Percentiles rank a stretch among this genome's conserved stretches.
Evolutionary conservation across 805 yeast species (phyloP).

Genomic region (Wickerhamomyces bovis): DNA sequence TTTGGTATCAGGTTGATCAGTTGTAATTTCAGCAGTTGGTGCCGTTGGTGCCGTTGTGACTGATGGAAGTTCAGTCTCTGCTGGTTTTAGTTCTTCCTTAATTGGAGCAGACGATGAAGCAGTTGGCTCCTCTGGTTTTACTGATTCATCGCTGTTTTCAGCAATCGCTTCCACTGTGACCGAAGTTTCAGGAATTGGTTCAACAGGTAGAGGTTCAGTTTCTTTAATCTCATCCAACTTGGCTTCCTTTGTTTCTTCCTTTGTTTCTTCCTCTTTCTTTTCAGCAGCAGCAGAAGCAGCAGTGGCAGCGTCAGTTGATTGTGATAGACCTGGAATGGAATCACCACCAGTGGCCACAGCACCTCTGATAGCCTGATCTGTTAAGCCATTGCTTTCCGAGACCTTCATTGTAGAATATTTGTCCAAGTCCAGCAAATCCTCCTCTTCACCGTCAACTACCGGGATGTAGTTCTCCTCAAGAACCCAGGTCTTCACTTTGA

Average conservation of each 20-base stretch:
- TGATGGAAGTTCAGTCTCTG: not conserved
- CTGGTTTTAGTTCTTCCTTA: not conserved
- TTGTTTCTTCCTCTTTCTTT: not conserved
- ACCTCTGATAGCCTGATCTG: slow-evolving; percentile 46
- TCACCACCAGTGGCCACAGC: slow-evolving; percentile 44
- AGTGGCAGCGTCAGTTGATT: slow-evolving; percentile 11
- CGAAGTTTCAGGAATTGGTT: not conserved
- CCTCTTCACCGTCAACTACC: slow-evolving; percentile 30
- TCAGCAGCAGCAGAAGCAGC: slow-evolving; percentile 2
- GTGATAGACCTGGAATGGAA: slow-evolving; percentile 40
- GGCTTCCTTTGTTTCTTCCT: not conserved
- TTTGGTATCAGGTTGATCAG: not conserved
- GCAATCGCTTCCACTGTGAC: not conserved
- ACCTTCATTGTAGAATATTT: slow-evolving; percentile 27
- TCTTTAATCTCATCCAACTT: not conserved
- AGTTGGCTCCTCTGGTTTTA: not conserved
- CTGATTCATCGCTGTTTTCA: not conserved
- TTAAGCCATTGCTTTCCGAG: slow-evolving; percentile 25
- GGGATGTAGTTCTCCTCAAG: slow-evolving; percentile 16
- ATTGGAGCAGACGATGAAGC: not conserved
- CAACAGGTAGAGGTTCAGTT: not conserved
- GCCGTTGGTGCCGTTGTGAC: not conserved
- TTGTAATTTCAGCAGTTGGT: not conserved
- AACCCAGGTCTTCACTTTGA: slow-evolving; percentile 30
- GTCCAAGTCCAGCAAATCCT: slow-evolving; percentile 42